These are phyloP conservation scores for Tubosaeta brunneosetosa DNA, from an alignment of 768 basidiomycete species.

Conservation along the genomic window DNA sequence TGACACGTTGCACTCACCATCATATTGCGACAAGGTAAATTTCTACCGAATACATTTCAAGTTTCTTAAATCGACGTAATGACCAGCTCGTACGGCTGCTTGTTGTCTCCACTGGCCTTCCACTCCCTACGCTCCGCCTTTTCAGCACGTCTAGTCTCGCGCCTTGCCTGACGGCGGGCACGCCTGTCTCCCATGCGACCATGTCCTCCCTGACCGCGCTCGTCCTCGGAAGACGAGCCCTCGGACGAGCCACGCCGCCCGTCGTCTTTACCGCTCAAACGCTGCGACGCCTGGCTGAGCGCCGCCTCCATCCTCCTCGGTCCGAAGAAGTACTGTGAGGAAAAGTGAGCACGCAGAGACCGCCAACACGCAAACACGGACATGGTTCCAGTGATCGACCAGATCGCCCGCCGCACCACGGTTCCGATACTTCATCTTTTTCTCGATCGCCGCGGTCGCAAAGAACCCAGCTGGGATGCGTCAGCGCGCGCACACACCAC, in stretches of 20 bases:
- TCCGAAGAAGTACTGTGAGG: constrained; percentile 43
- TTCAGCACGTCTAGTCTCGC: constrained; percentile 2
- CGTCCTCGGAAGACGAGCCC: constrained; percentile 1
- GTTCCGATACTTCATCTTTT: constrained; percentile 35
- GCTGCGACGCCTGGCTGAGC: constrained; percentile 31
- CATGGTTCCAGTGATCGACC: constrained; percentile 50
- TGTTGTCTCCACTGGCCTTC: constrained; percentile 15
- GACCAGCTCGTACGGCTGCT: constrained; percentile 20
- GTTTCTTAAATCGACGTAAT: constrained; percentile 6
- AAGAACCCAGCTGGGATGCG: constrained; percentile 15
- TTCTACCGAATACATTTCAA: no score
- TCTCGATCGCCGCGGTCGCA: constrained; percentile 12
- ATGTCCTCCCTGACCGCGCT: background rate
- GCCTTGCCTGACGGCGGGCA: background rate
- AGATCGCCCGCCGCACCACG: constrained; percentile 36
- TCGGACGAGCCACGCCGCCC: background rate
- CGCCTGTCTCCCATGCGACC: background rate
- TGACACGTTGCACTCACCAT: no score
- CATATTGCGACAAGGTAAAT: no score
- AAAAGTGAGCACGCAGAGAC: background rate
- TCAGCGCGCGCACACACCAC: background rate
- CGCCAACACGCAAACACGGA: background rate
- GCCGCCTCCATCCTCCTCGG: constrained; percentile 41
- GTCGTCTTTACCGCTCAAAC: constrained; percentile 22
- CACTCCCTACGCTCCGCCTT: constrained; percentile 12